Evolutionary conservation across 1,284 basidiomycete species (phyloP).

Genomic region (Salmacisia buchloeana): DNA sequence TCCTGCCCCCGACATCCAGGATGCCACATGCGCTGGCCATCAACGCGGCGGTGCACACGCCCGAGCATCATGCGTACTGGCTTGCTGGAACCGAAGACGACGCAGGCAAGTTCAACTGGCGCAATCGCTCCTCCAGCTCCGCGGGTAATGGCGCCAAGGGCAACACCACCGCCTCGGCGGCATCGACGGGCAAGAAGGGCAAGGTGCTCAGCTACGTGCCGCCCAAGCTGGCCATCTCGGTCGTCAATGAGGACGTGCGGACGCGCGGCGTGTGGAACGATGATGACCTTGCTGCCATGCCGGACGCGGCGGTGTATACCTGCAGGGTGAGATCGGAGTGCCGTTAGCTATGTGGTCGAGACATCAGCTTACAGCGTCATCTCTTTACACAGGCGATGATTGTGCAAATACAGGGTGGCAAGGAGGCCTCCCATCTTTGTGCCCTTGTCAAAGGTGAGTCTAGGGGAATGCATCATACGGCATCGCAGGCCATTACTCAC

Average conservation of each 20-base stretch:
- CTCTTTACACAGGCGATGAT: constrained; percentile 58
- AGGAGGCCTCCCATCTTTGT: constrained; percentile 77
- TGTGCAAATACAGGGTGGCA: constrained; percentile 72
- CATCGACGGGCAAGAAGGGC: neutral
- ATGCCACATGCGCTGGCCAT: constrained; percentile 81
- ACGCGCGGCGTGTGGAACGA: constrained; percentile 20
- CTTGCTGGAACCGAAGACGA: constrained; percentile 55
- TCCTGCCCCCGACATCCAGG: constrained; percentile 56
- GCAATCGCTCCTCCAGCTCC: neutral
- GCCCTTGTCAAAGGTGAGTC: constrained; percentile 78
- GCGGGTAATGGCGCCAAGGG: neutral
- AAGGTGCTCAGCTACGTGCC: constrained; percentile 22
- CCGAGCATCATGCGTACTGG: constrained; percentile 74
- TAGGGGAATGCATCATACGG: too few relatives aligned
- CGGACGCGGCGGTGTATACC: constrained; percentile 61
- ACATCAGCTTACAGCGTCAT: neutral
- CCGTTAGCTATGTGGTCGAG: neutral
- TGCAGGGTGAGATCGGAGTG: constrained; percentile 60
- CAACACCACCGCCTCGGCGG: neutral
- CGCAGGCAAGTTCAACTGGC: neutral
- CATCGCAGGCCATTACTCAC: too few relatives aligned
- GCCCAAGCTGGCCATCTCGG: constrained; percentile 34
- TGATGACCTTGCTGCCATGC: constrained; percentile 21
- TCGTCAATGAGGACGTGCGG: constrained; percentile 47
- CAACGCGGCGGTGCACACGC: constrained; percentile 73